Base-by-base conservation (phyloP, 305 asterid species). In the Fraxinus paxiana region DNA sequence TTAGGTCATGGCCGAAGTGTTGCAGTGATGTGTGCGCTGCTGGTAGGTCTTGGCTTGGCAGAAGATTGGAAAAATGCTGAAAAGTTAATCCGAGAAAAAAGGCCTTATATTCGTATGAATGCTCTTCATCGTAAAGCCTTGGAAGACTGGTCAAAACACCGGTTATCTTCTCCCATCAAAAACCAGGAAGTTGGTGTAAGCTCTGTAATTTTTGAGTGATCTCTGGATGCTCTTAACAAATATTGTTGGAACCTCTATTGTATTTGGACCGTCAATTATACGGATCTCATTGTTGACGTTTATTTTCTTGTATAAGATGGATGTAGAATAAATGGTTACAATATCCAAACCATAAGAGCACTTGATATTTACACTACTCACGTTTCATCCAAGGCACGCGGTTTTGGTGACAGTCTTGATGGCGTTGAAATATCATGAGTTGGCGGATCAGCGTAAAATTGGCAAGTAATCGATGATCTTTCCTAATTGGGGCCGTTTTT, bases 1-100 rank as follows among this genome's bases (percentile, higher is more conserved):
- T 7, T 38, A 95, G 99, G 99, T 63, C 97, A 94, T 73, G 99
- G 99, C 70, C 88, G 99, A 86, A 95, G 99, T 82, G 97, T 95
- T 72, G 97, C 98, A 6, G 97, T 93, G 41, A 89, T 90, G 93
- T 93, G 99, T 18, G 98, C 98, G 2, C 84, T 95, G 79, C 82
- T 95, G 84, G 98, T 93, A 41, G 97, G 93, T 86, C 94, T 95
- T 56, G 97, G 99, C 20, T 80, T 92, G 20, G 92, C 97, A 63
- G 94, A 95, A 43, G 99, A 93, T 31, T 95, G 99, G 99, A 92
- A 91, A 86, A 84, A 63, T 72, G 98, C 97, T 1, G 99, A 93
- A 82, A 95, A 88, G 88, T 82, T 95, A 59, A 90, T 93, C 70
- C 85, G 86, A 85, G 90, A 85, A 75, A 92, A 83, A 71, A 87